Base-by-base conservation (phyloP, 192 early-diverging fungal species). In the Dissophora globulifera region DNA sequence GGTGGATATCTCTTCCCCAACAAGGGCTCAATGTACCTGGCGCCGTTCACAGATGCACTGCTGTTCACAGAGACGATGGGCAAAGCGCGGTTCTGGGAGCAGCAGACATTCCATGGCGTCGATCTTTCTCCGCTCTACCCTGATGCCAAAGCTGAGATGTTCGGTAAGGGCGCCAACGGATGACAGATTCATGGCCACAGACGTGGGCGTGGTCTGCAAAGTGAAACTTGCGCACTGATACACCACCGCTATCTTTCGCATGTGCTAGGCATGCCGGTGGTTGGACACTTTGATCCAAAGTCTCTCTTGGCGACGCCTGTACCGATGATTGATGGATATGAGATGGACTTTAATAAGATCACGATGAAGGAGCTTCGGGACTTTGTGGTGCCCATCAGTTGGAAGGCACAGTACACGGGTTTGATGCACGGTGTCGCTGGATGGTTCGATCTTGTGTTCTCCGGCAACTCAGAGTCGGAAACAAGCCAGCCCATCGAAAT, bases 381-480 rank as follows among this genome's bases (percentile, higher is more conserved):
- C 72, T 91, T 99, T 45, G 82, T 86, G 8, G 91, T 99, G 19
- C 95, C 95, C 0, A 88, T 98, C 69, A 69, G 76, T 22, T 98
- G 94, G 95, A 80, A 79, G 25, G 78, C 91, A 25, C 81, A 83
- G 49, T 97, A 93, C 58, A 99, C 97, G 0, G 96, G 95, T 2
- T 56, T 97, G 38, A 87, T 96, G 81, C 95, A 96, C 57, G 97
- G 97, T 16, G 87, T 99, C 22, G 96, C 91, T 35, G 94, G 95
- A 35, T 99, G 97, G 97, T 99, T 99, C 67, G 95, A 99, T 79
- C 85, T 99, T 49, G 84, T 79, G 41, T 98, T 89, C 84, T 87
- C 84, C 15, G 88, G 91, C 29, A 84, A 87, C 25, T 54, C 79
- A 1, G 74, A 80, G 8, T 74, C 78, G 1, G 58, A 42, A 3